Evolutionary conservation across 1,284 basidiomycete species (phyloP), one percentile per base, ranked within the genome.

Genomic region (Trichosporon sp.): DNA sequence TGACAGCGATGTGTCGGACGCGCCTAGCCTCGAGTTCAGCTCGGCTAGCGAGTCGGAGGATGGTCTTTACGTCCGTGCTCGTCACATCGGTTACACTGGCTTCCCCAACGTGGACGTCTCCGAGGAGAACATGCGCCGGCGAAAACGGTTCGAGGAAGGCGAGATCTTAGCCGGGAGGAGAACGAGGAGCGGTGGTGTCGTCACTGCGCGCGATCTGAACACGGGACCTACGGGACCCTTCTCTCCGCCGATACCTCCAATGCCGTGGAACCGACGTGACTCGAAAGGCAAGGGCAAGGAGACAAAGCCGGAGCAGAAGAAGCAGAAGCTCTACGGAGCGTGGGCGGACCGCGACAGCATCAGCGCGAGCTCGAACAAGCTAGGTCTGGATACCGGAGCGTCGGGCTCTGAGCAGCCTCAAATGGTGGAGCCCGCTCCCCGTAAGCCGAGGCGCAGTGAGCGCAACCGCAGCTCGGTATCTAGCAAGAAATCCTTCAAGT

Each of bases 41-140:
- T 76, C 79, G 56, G 75, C 78, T 75, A 81, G 80, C 26, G 85
- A 85, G 1, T 84, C 84, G 16, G 89, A 89, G 72, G 88, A 79
- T 85, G 77, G 79, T 11, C 69, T 89, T n/a, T 91, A 71, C 87
- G 91, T 76, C 84, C 87, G 51, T 86, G 85, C 71, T 90, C 95
- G 83, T 89, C 92, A 80, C 86, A 88, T 96, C 77, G 97, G 96
- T 8, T 94, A 98, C 84, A 94, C 95, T 79, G 90, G 92, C 76
- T 97, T 96, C 80, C 93, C 93, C 0, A 91, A 90, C 75, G 90
- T 96, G 71, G 94, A 96, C 78, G 90, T 93, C 46, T 93, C 90
- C 79, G 89, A 74, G 51, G 84, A 85, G 70, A 78, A 79, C 48
- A 78, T 75, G 32, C 78, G 72, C 56, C 76, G 78, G 2, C 74